Evolutionary conservation across 2,329 filamentous ascomycete species (phyloP).

Genomic region (Trichoderma cornu-damae): DNA sequence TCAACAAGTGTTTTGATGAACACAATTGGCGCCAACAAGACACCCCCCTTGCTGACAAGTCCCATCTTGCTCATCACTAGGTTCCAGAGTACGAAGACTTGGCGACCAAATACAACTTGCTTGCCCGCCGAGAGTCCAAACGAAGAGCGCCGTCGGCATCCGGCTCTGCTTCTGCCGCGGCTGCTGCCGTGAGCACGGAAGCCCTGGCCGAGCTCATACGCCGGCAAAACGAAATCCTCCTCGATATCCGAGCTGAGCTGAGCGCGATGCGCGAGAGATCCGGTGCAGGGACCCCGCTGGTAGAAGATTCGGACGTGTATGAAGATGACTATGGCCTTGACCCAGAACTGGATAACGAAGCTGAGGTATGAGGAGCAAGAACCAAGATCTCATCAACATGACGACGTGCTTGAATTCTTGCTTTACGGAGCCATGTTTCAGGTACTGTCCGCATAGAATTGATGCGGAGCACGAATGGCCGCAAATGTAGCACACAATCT

Average conservation of each 20-base stretch:
- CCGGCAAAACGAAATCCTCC: slow-evolving; percentile 19
- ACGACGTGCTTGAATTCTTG: neutral
- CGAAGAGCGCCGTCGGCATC: slow-evolving; percentile 12
- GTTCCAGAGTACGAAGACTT: slow-evolving; percentile 17
- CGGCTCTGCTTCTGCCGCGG: neutral
- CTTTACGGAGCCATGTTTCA: neutral
- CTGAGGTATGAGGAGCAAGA: neutral
- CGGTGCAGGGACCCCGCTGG: slow-evolving; percentile 10
- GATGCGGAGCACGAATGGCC: too few relatives aligned
- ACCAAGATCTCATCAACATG: neutral
- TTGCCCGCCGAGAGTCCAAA: slow-evolving; percentile 17
- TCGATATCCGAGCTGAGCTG: slow-evolving; percentile 18
- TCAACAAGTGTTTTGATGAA: neutral
- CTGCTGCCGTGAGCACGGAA: slow-evolving; percentile 1
- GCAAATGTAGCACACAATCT: too few relatives aligned
- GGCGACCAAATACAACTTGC: slow-evolving; percentile 18
- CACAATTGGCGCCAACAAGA: neutral
- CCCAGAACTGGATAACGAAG: neutral
- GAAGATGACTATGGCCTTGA: slow-evolving; percentile 15
- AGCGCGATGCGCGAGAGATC: slow-evolving; percentile 18
- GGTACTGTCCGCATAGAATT: neutral
- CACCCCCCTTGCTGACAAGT: neutral
- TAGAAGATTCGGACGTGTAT: slow-evolving; percentile 9
- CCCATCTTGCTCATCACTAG: neutral
- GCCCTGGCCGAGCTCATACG: slow-evolving; percentile 17